Conservation (phyloP, 169 alveolate species). For the Plasmodium gallinaceum region DNA sequence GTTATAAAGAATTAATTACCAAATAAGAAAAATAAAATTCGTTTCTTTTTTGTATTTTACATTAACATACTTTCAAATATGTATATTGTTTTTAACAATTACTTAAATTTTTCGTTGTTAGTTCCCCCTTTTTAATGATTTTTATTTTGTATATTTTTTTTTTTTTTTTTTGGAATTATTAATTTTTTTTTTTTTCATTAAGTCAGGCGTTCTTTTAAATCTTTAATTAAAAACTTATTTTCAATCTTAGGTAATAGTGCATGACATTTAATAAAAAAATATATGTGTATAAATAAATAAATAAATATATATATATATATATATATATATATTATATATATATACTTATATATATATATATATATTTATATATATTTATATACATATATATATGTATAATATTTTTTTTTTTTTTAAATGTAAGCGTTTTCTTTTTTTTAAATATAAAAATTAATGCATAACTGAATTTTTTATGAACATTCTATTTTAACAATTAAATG, state of each 20-base stretch:
- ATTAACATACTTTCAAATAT: constrained; percentile 70
- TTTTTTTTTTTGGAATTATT: constrained; percentile 9
- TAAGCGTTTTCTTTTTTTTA: not conserved
- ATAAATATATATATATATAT: not conserved
- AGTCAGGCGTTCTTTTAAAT: constrained; percentile 64
- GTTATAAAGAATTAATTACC: constrained; percentile 27
- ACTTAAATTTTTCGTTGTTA: constrained; percentile 20
- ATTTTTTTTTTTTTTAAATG: constrained; percentile 3
- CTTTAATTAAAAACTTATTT: constrained; percentile 42
- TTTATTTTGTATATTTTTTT: not conserved
- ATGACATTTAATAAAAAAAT: constrained; percentile 19
- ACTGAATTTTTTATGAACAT: too few relatives aligned
- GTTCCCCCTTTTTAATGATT: constrained; percentile 29
- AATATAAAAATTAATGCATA: not conserved
- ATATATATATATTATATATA: constrained; percentile 46
- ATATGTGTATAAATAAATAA: too few relatives aligned
- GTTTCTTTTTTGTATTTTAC: constrained; percentile 56
- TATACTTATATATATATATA: constrained; percentile 11
- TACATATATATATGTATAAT: constrained; percentile 2
- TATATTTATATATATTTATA: constrained; percentile 6
- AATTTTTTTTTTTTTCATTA: constrained; percentile 26
- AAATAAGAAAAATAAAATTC: constrained; percentile 42
- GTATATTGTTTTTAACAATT: constrained; percentile 51
- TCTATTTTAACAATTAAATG: not conserved
- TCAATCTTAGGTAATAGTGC: constrained; percentile 32